A percentile compares a stretch with the other conserved stretches of the same genome.
Evolutionary conservation across 495 filamentous ascomycete genomes (phyloP).

Genomic region (Penicillium roqueforti): DNA sequence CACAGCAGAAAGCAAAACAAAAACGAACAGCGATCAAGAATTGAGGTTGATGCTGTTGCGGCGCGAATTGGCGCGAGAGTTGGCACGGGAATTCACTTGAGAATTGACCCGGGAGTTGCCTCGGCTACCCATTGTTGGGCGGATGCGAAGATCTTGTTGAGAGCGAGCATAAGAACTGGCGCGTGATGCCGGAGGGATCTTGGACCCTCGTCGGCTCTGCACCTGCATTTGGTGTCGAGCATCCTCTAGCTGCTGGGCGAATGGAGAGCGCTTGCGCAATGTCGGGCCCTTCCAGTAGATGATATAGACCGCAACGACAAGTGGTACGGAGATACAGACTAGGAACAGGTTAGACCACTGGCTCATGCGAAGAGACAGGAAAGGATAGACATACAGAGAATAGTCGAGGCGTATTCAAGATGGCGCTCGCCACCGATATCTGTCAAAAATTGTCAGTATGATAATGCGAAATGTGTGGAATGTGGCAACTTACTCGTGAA

Average conservation of each 20-base stretch:
- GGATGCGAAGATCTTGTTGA: constrained; percentile 47
- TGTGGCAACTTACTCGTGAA: constrained; percentile 41
- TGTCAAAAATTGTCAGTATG: constrained; percentile 12
- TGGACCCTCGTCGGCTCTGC: constrained; percentile 36
- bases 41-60: constrained; percentile 31
- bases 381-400: constrained; percentile 49
- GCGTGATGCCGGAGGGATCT: constrained; percentile 37
- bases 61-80: constrained; percentile 36
- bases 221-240: constrained; percentile 41
- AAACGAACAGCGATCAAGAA: not conserved
- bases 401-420: constrained; percentile 66
- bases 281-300: constrained; percentile 73
- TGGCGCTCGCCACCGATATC: constrained; percentile 60
- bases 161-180: constrained; percentile 46
- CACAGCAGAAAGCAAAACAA: not conserved
- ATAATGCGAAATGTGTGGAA: not conserved
- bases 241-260: constrained; percentile 65
- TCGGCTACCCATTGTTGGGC: constrained; percentile 42
- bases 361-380: not conserved
- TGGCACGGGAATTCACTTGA: constrained; percentile 31
- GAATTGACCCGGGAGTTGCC: constrained; percentile 35
- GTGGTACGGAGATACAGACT: constrained; percentile 60
- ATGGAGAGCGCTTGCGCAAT: constrained; percentile 64
- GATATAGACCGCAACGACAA: constrained; percentile 70
- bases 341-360: not conserved